Conservation (phyloP, 2,329 filamentous ascomycete species). For the Raffaelea albimanens region DNA sequence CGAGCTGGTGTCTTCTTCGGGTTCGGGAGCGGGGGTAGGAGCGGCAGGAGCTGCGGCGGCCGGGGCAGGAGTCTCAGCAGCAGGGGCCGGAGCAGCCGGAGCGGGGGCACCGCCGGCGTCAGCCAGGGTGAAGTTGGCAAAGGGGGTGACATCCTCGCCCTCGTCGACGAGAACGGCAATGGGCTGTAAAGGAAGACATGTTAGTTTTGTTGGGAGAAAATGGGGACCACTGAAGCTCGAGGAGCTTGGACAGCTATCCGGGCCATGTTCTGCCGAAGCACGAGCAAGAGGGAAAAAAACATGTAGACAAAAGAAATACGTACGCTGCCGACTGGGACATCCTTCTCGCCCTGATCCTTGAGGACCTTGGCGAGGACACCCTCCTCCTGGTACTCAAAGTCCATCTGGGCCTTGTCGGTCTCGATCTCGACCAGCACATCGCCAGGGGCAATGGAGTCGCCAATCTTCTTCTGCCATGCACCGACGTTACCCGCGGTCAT, state of each 20-base stretch:
- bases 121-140: slow-evolving; percentile 77
- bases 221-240: too few relatives aligned
- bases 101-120: slow-evolving; percentile 80
- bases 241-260: too few relatives aligned
- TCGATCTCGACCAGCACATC: slow-evolving; percentile 92
- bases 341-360: slow-evolving; percentile 88
- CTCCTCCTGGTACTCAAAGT: slow-evolving; percentile 87
- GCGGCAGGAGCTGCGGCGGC: slow-evolving; percentile 23
- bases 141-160: slow-evolving; percentile 74
- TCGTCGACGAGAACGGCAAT: slow-evolving; percentile 95
- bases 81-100: slow-evolving; percentile 49
- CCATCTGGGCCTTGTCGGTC: slow-evolving; percentile 92
- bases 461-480: slow-evolving; percentile 93
- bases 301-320: slow-evolving; percentile 28
- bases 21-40: slow-evolving; percentile 49
- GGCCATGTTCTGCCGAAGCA: neutral
- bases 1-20: slow-evolving; percentile 57
- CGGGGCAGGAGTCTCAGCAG: slow-evolving; percentile 49
- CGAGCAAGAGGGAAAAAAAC: neutral
- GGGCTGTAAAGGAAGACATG: slow-evolving; percentile 48
- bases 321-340: slow-evolving; percentile 89
- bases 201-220: too few relatives aligned
- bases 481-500: slow-evolving; percentile 98
- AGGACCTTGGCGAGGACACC: slow-evolving; percentile 82
- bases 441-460: slow-evolving; percentile 77